These are phyloP conservation scores for Solanum pinnatisectum DNA, from an alignment of 257 asterid genomes.

Conservation along the genomic window DNA sequence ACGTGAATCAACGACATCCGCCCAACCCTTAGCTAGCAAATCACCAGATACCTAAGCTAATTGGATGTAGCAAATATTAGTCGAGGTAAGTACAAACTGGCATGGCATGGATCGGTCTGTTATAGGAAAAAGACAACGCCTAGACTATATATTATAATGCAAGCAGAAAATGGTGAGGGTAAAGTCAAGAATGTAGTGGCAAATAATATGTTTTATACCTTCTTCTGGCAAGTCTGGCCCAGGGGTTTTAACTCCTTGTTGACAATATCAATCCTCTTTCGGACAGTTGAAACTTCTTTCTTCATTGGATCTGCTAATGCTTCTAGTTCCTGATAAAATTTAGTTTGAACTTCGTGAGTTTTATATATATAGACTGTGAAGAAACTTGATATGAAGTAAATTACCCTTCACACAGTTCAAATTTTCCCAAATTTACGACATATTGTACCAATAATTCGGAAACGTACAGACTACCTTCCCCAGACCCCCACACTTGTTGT, in stretches of 20 bases:
- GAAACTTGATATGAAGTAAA: not conserved
- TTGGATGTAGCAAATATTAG: not conserved
- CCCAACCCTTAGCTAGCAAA: not conserved
- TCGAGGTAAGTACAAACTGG: not conserved
- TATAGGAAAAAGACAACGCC: not conserved
- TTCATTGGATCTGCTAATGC: conserved; percentile 46
- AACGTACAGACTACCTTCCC: not conserved
- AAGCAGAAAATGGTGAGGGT: not conserved
- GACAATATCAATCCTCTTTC: conserved; percentile 40
- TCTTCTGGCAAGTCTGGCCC: conserved; percentile 45
- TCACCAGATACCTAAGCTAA: not conserved
- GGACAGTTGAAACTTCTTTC: conserved; percentile 40
- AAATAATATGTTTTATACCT: conserved; percentile 12
- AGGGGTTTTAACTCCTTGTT: conserved; percentile 44
- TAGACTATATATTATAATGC: not conserved
- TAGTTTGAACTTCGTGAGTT: not conserved
- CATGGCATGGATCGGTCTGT: not conserved
- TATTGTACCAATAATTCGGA: not conserved
- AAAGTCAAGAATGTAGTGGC: not conserved
- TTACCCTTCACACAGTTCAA: not conserved
- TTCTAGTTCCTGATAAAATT: conserved; percentile 37
- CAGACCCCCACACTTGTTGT: not conserved
- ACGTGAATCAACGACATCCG: not conserved
- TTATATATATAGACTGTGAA: not conserved
- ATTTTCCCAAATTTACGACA: not conserved